Base-by-base conservation (phyloP, 305 asterid species). In the Ilex paraguariensis region DNA sequence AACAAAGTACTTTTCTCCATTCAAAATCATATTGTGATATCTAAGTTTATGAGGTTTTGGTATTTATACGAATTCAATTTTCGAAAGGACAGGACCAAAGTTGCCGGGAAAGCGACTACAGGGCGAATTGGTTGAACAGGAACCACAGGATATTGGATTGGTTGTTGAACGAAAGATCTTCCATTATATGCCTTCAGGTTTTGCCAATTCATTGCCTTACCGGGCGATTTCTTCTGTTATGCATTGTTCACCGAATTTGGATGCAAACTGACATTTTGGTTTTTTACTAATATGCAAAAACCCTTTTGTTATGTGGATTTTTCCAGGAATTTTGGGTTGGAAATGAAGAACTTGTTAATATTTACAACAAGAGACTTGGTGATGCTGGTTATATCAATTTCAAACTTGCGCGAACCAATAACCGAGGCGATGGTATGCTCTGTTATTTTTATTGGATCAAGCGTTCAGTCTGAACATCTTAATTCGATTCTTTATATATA, bases 121-220 rank as follows among this genome's bases (percentile, higher is more conserved):
- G 81, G 72, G 94, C 76, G 51, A 58, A 79, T 80, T 93, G 98
- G 98, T 64, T 87, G 81, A 80, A 77, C 16, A 84, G 98, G 76
- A 90, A 93, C 79, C 79, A 83, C 15, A 74, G 73, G 75, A 90
- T 93, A 69, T 69, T 93, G 87, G 92, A 86, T 77, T 90, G 99
- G 96, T 71, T 93, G 62, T 73, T 90, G 84, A 78, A 77, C 52
- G 99, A 93, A 70, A 81, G 97, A 72, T 93, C 99, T 77, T 84
- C 97, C 67, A 90, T 93, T 21, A 87, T 93, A 60, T 93, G 99
- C 72, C 97, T 93, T 71, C 99, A 93, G 98, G 98, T 92, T 14
- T 52, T 7, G 48, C 15, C 31, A 6, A 52, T 52, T n/a, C 3
- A 0, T 31, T 13, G 13, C 4, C 13, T 42, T 60, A 21, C 28